These are phyloP conservation scores for Citropsis articulata DNA, from an alignment of 345 rosid species.

Conservation along the genomic window DNA sequence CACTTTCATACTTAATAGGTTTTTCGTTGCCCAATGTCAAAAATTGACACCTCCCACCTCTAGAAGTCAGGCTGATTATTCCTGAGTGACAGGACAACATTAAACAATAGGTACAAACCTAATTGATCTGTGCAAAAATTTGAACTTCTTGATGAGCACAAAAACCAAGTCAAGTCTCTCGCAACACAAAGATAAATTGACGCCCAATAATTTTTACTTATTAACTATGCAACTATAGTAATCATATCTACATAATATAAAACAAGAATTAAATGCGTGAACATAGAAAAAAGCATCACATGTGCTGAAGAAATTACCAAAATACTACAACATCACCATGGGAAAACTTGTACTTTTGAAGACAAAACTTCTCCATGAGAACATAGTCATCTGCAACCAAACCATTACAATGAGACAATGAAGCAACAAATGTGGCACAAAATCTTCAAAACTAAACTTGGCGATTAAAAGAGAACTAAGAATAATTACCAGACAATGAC, in stretches of 20 bases:
- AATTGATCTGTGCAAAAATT: neutral
- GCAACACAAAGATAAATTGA: neutral
- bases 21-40: neutral
- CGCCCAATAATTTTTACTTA: neutral
- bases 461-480: neutral
- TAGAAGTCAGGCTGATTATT: neutral
- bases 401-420: constrained; percentile 8
- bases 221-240: neutral
- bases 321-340: constrained; percentile 79
- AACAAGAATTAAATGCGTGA: neutral
- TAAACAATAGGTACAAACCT: neutral
- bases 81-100: neutral
- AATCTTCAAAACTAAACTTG: neutral
- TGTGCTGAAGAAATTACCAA: constrained; percentile 37
- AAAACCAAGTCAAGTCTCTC: neutral
- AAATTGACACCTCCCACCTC: neutral
- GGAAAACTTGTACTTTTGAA: constrained; percentile 65
- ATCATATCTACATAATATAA: neutral
- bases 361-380: constrained; percentile 75
- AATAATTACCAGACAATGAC: constrained; percentile 22
- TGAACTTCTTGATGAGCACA: neutral
- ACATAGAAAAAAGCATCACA: neutral
- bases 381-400: constrained; percentile 76
- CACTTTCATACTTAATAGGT: neutral
- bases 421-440: constrained; percentile 5